phyloP scores from a whole-genome alignment of 441 rosid species.

The Rhodomyrtus psidioides region DNA sequence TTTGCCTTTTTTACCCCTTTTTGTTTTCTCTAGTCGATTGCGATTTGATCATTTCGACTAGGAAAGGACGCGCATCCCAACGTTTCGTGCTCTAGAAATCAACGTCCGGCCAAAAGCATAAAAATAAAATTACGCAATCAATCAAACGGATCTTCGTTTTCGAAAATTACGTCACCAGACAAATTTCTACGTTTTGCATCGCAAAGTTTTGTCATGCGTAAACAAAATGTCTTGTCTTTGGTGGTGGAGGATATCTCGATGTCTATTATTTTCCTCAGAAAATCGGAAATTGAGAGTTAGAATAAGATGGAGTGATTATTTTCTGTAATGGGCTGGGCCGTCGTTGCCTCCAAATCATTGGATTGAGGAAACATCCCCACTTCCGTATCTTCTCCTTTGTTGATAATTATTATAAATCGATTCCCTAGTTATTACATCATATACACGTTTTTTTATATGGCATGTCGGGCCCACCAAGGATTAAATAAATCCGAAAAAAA shows the following conservation, averaged over 20 bases:
- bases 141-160: too few relatives aligned
- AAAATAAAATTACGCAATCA: too few relatives aligned
- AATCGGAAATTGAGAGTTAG: background rate
- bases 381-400: background rate
- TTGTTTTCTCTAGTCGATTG: background rate
- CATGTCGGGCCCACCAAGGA: background rate
- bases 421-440: background rate
- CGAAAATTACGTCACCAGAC: too few relatives aligned
- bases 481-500: background rate
- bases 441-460: background rate
- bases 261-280: too few relatives aligned
- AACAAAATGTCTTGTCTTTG: too few relatives aligned
- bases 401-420: background rate
- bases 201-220: too few relatives aligned
- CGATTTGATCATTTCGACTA: background rate
- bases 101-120: fast-evolving
- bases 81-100: too few relatives aligned
- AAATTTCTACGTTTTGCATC: too few relatives aligned
- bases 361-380: too few relatives aligned
- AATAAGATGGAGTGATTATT: background rate
- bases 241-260: too few relatives aligned
- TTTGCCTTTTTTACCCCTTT: background rate
- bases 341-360: too few relatives aligned
- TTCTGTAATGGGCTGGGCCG: background rate
- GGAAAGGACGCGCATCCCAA: too few relatives aligned